phyloP scores from a whole-genome alignment of 1,284 basidiomycete genomes.

The Coniophora puteana region DNA sequence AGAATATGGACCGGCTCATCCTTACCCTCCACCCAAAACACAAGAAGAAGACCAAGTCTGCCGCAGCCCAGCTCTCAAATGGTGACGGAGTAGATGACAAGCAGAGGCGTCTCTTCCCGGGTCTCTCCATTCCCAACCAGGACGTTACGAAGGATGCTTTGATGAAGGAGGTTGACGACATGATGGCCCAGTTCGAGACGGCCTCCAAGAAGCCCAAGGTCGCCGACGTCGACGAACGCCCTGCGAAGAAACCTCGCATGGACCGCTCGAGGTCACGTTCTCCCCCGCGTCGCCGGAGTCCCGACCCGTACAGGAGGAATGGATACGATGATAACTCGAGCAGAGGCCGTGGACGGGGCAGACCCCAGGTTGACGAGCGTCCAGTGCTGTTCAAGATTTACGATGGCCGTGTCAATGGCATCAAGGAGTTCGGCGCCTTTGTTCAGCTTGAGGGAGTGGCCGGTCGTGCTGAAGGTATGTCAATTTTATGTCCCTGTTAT shows the following conservation, averaged over 20 bases:
- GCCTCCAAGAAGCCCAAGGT: conserved; percentile 56
- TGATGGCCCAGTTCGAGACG: conserved; percentile 76
- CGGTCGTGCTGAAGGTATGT: conserved; percentile 84
- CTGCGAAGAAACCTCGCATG: conserved; percentile 55
- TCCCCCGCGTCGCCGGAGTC: conserved; percentile 45
- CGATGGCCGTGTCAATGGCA: conserved; percentile 76
- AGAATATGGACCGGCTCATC: conserved; percentile 93
- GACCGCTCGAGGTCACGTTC: conserved; percentile 40
- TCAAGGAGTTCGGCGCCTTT: conserved; percentile 97
- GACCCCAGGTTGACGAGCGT: conserved; percentile 64
- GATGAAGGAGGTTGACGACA: conserved; percentile 80
- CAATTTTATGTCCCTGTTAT: background rate
- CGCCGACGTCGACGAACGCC: conserved; percentile 42
- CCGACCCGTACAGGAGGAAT: conserved; percentile 49
- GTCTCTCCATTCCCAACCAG: conserved; percentile 82
- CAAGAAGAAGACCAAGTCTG: conserved; percentile 66
- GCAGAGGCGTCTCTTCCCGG: conserved; percentile 86
- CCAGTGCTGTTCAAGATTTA: conserved; percentile 97
- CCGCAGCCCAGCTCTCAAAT: conserved; percentile 38
- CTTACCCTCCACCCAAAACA: conserved; percentile 95
- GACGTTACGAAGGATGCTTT: conserved; percentile 66
- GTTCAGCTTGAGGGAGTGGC: conserved; percentile 84
- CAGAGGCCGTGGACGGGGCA: too few species aligned
- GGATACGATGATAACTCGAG: conserved; percentile 28
- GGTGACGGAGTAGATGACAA: conserved; percentile 51